Percentiles rank a stretch among this genome's conserved stretches.
Evolutionary conservation across 2,329 filamentous ascomycete species (phyloP).

Genomic region (Pyricularia sp.): DNA sequence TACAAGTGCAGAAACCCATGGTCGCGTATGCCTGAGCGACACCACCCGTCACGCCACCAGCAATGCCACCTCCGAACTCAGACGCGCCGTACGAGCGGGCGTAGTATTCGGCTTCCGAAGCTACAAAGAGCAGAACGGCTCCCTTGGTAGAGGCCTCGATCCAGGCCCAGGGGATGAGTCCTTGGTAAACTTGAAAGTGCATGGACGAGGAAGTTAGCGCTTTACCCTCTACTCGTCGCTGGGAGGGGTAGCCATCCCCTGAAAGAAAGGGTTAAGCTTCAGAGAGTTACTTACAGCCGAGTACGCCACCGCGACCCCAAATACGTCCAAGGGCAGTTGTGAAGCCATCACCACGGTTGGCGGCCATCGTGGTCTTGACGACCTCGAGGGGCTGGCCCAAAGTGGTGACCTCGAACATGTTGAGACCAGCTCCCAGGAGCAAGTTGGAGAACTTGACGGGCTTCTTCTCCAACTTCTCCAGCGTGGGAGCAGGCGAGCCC

Average conservation of each 20-base stretch:
- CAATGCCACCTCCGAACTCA: conserved; percentile 82
- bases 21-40: conserved; percentile 97
- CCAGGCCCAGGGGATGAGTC: conserved; percentile 99
- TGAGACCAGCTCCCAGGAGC: conserved; percentile 85
- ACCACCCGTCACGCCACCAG: conserved; percentile 86
- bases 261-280: background rate
- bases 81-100: conserved; percentile 73
- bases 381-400: conserved; percentile 83
- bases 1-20: conserved; percentile 99
- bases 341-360: conserved; percentile 87
- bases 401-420: conserved; percentile 80
- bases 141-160: conserved; percentile 99
- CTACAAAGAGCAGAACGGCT: conserved; percentile 97
- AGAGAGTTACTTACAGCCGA: conserved; percentile 73
- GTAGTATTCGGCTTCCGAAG: conserved; percentile 95
- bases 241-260: background rate
- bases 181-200: conserved; percentile 78
- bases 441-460: conserved; percentile 99
- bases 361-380: conserved; percentile 99
- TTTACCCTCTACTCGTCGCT: background rate
- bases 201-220: background rate
- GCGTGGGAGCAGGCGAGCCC: conserved; percentile 32
- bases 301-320: conserved; percentile 85
- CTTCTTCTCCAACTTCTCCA: conserved; percentile 81
- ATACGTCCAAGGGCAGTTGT: conserved; percentile 71